Percentiles rank a stretch among this genome's conserved stretches.
Conservation (phyloP, 106 monocot genomes). For the Acanthochlamys bracteata region DNA sequence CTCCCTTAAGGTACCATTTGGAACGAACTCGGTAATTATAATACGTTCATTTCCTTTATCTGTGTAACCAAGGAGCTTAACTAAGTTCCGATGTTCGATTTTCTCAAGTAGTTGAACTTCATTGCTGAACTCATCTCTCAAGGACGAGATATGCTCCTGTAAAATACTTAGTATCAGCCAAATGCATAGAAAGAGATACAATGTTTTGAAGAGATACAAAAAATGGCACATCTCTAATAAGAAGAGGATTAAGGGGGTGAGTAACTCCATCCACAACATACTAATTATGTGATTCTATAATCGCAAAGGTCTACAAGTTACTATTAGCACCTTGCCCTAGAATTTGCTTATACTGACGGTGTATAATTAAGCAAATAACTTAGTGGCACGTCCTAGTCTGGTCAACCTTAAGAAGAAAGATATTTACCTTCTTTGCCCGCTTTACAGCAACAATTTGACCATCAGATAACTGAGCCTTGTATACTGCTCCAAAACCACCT, state of each 20-base stretch:
- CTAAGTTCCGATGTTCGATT: slow-evolving; percentile 70
- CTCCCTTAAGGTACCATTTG: slow-evolving; percentile 84
- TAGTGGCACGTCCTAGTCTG: no score
- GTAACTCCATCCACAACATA: no score
- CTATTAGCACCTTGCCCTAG: no score
- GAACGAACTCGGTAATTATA: slow-evolving; percentile 70
- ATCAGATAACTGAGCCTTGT: slow-evolving; percentile 58
- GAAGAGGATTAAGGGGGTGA: no score
- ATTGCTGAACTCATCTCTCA: slow-evolving; percentile 62
- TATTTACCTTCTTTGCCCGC: slow-evolving; percentile 63
- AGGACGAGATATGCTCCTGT: slow-evolving; percentile 49
- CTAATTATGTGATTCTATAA: no score
- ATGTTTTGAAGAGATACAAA: background rate
- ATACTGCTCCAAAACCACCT: slow-evolving; percentile 75
- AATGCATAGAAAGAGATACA: background rate
- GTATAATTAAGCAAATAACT: no score
- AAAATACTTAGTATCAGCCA: background rate
- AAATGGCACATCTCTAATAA: no score
- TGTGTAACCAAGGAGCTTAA: slow-evolving; percentile 63
- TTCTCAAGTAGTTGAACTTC: slow-evolving; percentile 81
- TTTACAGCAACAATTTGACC: slow-evolving; percentile 68
- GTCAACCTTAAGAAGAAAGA: no score
- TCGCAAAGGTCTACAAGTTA: no score
- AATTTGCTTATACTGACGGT: no score
- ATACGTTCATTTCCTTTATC: slow-evolving; percentile 73